Percentiles rank a stretch among this genome's conserved stretches.
Conservation (phyloP, 2,329 filamentous ascomycete genomes). For the Botrytis hyacinthi region DNA sequence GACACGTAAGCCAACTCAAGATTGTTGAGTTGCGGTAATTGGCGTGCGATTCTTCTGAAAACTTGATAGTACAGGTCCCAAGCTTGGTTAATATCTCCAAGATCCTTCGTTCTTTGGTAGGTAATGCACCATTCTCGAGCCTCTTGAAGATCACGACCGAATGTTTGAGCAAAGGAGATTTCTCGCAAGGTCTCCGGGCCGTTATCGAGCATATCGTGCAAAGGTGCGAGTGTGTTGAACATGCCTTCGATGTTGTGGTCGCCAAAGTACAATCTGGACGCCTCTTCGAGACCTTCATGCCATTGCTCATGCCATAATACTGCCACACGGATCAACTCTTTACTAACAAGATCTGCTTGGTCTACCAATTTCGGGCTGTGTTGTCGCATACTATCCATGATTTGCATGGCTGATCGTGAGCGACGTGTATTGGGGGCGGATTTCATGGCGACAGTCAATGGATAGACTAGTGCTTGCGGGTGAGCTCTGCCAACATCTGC, state of each 20-base stretch:
- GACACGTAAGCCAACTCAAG: constrained; percentile 97
- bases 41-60: constrained; percentile 90
- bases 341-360: constrained; percentile 91
- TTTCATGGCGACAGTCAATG: constrained; percentile 96
- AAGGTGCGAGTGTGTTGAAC: constrained; percentile 84
- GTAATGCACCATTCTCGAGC: constrained; percentile 94
- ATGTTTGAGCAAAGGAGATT: constrained; percentile 96
- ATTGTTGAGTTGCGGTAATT: constrained; percentile 87
- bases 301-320: constrained; percentile 98
- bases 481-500: constrained; percentile 91
- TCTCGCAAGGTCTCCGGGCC: constrained; percentile 92
- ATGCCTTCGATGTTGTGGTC: constrained; percentile 97
- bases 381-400: constrained; percentile 97
- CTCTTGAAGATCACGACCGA: constrained; percentile 91
- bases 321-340: constrained; percentile 94
- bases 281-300: constrained; percentile 97
- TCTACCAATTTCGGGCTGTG: constrained; percentile 91
- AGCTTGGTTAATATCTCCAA: constrained; percentile 93
- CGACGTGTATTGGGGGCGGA: constrained; percentile 77
- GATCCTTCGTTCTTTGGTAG: constrained; percentile 83
- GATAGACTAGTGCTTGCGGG: constrained; percentile 94
- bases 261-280: constrained; percentile 92
- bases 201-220: constrained; percentile 87
- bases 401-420: constrained; percentile 82
- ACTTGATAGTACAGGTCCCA: constrained; percentile 99